Evolutionary conservation across 306 rosid genomes (phyloP).

Genomic region (Corylus heterophylla): DNA sequence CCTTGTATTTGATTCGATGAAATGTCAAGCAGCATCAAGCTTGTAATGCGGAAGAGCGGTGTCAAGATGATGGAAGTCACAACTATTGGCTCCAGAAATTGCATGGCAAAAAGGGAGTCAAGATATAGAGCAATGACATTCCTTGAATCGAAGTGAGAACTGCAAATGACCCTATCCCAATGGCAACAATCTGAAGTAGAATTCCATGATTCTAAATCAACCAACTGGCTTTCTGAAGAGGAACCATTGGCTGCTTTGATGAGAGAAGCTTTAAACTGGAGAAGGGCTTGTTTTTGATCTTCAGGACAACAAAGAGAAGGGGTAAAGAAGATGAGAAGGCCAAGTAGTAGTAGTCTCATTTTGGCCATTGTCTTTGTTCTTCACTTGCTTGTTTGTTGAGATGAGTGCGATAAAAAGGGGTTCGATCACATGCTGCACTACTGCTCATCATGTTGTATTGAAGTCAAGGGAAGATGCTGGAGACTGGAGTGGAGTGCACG

Average conservation of each 20-base stretch:
- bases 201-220: conserved; percentile 25
- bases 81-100: neutral
- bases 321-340: conserved; percentile 4
- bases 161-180: conserved; percentile 29
- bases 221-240: neutral
- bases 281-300: conserved; percentile 26
- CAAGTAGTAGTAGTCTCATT: neutral
- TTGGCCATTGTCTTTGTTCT: conserved; percentile 15
- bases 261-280: conserved; percentile 30
- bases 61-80: conserved; percentile 13
- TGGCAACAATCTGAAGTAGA: conserved; percentile 27
- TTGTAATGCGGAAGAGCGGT: conserved; percentile 27
- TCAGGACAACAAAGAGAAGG: conserved; percentile 18
- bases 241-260: neutral
- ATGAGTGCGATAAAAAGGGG: neutral
- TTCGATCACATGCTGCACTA: neutral
- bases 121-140: conserved; percentile 12
- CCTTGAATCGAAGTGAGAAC: conserved; percentile 3
- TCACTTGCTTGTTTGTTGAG: neutral
- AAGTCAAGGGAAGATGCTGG: neutral
- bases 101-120: conserved; percentile 11
- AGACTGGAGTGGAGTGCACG: too few relatives aligned
- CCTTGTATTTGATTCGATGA: conserved; percentile 23
- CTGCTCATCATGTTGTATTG: neutral
- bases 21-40: conserved; percentile 24